phyloP scores from a whole-genome alignment of 2,329 filamentous ascomycete species.

The Balansia obtecta region DNA sequence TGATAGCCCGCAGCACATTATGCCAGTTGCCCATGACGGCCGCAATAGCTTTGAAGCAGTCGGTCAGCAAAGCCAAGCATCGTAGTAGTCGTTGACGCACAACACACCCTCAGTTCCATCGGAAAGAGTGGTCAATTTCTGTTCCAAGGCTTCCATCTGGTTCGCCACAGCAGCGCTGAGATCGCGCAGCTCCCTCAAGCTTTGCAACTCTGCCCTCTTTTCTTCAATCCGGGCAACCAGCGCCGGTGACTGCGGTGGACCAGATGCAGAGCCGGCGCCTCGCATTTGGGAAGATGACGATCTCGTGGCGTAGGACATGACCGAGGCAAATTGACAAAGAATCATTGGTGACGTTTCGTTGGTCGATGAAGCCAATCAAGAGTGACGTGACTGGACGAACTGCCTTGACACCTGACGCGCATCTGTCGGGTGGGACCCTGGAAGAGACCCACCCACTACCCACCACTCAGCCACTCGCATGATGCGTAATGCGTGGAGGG shows the following conservation, averaged over 20 bases:
- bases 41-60: conserved; percentile 52
- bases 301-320: conserved; percentile 45
- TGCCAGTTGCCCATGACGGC: conserved; percentile 82
- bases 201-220: conserved; percentile 74
- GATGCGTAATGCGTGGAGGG: neutral
- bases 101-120: conserved; percentile 65
- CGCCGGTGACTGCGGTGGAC: conserved; percentile 52
- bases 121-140: conserved; percentile 64
- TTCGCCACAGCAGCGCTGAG: conserved; percentile 65
- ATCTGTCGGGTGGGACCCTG: neutral
- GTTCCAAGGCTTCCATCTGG: conserved; percentile 73
- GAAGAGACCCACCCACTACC: conserved; percentile 7
- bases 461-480: too few species aligned
- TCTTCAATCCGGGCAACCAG: conserved; percentile 68
- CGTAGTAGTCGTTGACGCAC: neutral
- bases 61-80: conserved; percentile 6
- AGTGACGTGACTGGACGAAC: neutral
- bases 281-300: conserved; percentile 56
- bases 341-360: too few species aligned
- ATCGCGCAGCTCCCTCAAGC: conserved; percentile 63
- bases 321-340: conserved; percentile 1
- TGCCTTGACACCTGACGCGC: neutral
- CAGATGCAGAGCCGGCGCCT: conserved; percentile 38
- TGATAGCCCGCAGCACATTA: conserved; percentile 71
- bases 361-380: neutral